phyloP scores from a whole-genome alignment of 768 basidiomycete genomes.

The Leccinum barrowsii region DNA sequence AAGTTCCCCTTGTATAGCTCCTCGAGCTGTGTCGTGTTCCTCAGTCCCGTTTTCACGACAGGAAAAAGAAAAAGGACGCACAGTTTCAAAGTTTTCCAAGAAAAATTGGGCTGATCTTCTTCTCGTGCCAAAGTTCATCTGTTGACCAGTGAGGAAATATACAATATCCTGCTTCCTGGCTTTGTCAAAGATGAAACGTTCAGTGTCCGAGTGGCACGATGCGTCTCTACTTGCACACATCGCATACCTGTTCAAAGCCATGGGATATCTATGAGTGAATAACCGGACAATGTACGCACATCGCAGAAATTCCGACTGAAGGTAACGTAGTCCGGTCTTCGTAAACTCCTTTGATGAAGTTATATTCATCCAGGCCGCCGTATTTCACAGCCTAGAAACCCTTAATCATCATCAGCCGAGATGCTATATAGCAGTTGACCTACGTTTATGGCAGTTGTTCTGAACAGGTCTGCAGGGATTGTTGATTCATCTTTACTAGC shows the following conservation, averaged over 20 bases:
- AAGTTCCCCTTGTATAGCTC: slow-evolving; percentile 72
- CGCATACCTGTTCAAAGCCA: slow-evolving; percentile 44
- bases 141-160: slow-evolving; percentile 60
- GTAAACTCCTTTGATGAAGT: slow-evolving; percentile 64
- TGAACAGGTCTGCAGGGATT: slow-evolving; percentile 79
- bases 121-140: slow-evolving; percentile 52
- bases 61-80: slow-evolving; percentile 31
- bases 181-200: slow-evolving; percentile 53
- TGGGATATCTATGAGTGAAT: not conserved
- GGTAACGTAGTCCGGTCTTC: slow-evolving; percentile 73
- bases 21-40: slow-evolving; percentile 41
- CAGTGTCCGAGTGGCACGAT: slow-evolving; percentile 56
- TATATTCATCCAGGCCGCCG: slow-evolving; percentile 73
- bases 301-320: slow-evolving; percentile 59
- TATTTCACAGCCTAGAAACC: slow-evolving; percentile 59
- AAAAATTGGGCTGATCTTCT: slow-evolving; percentile 58
- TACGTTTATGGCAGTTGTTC: slow-evolving; percentile 43
- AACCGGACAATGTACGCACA: slow-evolving; percentile 40
- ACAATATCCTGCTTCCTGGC: slow-evolving; percentile 59
- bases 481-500: slow-evolving; percentile 69
- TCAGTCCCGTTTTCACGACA: not conserved
- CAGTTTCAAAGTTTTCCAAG: slow-evolving; percentile 63
- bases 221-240: slow-evolving; percentile 59
- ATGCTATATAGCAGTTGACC: not conserved
- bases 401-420: not conserved